Evolutionary conservation across 495 filamentous ascomycete genomes (phyloP).

Genomic region (Diplogelasinospora grovesii): DNA sequence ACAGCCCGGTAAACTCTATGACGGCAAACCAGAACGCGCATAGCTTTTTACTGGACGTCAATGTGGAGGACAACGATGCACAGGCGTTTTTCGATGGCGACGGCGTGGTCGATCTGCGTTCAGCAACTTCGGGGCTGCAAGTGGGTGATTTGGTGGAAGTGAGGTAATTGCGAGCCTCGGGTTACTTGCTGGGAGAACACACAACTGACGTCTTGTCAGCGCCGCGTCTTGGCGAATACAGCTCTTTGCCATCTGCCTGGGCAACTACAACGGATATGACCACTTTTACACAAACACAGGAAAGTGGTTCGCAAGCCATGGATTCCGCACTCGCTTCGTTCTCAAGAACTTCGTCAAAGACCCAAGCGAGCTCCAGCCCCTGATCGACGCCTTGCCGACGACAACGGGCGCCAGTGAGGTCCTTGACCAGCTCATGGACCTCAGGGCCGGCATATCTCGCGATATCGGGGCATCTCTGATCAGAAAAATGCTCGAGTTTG

Average conservation of each 20-base stretch:
- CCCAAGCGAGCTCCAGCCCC: constrained; percentile 46
- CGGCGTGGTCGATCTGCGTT: constrained; percentile 33
- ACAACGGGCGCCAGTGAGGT: constrained; percentile 19
- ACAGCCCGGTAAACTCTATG: neutral
- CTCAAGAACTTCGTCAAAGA: constrained; percentile 55
- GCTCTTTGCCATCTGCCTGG: constrained; percentile 62
- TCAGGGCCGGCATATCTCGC: constrained; percentile 47
- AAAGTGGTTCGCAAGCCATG: constrained; percentile 57
- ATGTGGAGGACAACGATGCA: constrained; percentile 27
- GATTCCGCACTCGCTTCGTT: constrained; percentile 48
- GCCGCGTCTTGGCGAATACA: constrained; percentile 30
- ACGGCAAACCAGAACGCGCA: constrained; percentile 3
- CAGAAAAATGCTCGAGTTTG: constrained; percentile 46
- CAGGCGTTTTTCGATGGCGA: constrained; percentile 29
- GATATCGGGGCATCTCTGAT: constrained; percentile 43
- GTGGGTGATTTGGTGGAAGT: constrained; percentile 72
- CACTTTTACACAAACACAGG: constrained; percentile 72
- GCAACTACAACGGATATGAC: constrained; percentile 49
- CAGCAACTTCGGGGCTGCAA: constrained; percentile 38
- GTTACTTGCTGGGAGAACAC: no score
- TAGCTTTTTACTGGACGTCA: constrained; percentile 10
- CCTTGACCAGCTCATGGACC: constrained; percentile 40
- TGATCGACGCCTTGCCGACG: constrained; percentile 56
- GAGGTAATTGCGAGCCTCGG: no score
- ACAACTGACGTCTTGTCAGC: no score